These are phyloP conservation scores for Gynostemma pentaphyllum DNA, from an alignment of 306 rosid genomes.

Conservation along the genomic window DNA sequence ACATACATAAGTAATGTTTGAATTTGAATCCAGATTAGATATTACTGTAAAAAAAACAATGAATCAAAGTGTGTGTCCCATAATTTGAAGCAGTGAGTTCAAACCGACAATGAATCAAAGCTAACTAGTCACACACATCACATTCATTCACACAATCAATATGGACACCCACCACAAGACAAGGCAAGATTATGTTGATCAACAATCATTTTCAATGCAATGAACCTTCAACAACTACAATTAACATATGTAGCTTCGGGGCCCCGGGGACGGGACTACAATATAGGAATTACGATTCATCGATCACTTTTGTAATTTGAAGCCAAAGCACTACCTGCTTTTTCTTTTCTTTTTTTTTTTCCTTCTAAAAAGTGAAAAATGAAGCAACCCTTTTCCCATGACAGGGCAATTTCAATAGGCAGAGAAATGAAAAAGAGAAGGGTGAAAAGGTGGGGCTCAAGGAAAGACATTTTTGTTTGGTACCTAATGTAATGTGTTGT, in stretches of 20 bases:
- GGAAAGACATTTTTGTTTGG: slow-evolving; percentile 5
- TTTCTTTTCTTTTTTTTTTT: no score
- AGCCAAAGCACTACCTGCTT: no score
- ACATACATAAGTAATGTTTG: background rate
- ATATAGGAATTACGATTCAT: no score
- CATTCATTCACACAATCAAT: background rate
- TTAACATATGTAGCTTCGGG: no score
- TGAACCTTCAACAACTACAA: background rate
- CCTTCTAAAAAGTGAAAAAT: slow-evolving; percentile 7
- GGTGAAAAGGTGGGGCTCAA: background rate
- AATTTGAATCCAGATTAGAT: no score
- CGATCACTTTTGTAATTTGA: no score
- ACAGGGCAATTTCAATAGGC: background rate
- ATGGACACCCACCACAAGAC: slow-evolving; percentile 4
- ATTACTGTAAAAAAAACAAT: background rate
- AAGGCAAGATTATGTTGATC: slow-evolving; percentile 1
- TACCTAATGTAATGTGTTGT: slow-evolving; percentile 3
- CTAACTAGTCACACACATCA: background rate
- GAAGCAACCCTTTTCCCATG: background rate
- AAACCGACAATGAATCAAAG: slow-evolving; percentile 1
- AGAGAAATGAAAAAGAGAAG: background rate
- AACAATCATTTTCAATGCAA: background rate
- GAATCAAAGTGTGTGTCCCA: background rate
- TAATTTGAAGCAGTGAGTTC: background rate
- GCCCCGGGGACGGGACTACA: no score